Conservation (phyloP, 345 rosid species). For the Syzygium oleosum region DNA sequence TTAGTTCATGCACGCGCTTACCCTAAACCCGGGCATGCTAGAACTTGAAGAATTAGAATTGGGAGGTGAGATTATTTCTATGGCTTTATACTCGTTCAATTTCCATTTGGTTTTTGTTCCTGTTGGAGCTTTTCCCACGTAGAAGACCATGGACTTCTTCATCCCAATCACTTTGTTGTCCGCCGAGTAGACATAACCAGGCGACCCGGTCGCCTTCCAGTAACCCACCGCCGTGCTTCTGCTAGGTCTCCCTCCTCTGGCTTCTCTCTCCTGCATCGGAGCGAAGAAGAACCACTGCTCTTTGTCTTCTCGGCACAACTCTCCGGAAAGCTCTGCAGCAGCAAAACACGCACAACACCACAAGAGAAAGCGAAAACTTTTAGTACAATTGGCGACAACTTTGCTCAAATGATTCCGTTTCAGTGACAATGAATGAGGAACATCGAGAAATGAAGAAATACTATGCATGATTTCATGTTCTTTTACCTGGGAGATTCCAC, state of each 20-base stretch:
- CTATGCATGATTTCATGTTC: background rate
- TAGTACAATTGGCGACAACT: background rate
- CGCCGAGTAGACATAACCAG: background rate
- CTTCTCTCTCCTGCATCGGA: background rate
- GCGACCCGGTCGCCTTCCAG: background rate
- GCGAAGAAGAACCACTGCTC: background rate
- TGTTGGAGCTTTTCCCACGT: background rate
- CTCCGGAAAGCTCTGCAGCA: conserved; percentile 52
- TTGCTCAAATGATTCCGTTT: background rate
- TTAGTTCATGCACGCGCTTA: background rate
- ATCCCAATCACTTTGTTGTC: background rate
- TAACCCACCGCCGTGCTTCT: background rate
- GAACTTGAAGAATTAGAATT: background rate
- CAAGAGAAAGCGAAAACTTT: background rate
- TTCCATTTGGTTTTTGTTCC: background rate
- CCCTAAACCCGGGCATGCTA: background rate
- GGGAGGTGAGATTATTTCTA: conserved; percentile 19
- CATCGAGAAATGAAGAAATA: background rate
- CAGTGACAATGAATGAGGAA: background rate
- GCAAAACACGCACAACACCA: background rate
- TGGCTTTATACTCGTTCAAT: conserved; percentile 51
- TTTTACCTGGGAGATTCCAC: background rate
- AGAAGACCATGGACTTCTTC: background rate
- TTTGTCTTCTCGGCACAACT: conserved; percentile 33
- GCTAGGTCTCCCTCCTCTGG: background rate